A percentile compares a stretch with the other conserved stretches of the same genome.
phyloP scores from a whole-genome alignment of 306 rosid genomes.

The Quercus berberidifolia region DNA sequence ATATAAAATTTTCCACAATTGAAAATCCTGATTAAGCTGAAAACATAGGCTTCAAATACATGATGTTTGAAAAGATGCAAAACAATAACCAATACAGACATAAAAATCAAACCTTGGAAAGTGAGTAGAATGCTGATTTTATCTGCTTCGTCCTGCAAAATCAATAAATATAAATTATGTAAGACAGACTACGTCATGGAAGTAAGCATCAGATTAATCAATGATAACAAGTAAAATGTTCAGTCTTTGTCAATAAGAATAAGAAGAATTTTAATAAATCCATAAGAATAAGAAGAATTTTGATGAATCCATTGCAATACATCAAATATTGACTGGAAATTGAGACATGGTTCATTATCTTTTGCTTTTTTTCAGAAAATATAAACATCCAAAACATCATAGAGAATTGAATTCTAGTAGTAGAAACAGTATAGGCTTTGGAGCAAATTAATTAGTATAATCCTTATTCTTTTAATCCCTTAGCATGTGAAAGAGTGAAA shows the following conservation, averaged over 20 bases:
- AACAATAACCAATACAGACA: slow-evolving; percentile 1
- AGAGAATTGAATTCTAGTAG: not conserved
- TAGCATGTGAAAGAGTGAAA: not conserved
- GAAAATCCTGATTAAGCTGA: not conserved
- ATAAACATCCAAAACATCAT: not conserved
- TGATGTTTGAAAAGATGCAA: not conserved
- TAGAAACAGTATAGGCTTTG: not conserved
- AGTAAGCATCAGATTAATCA: not conserved
- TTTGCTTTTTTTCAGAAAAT: not conserved
- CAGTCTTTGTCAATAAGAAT: not conserved
- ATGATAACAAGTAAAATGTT: not conserved
- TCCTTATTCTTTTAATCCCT: not conserved
- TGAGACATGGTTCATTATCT: not conserved
- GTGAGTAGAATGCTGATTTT: slow-evolving; percentile 81
- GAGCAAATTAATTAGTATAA: not conserved
- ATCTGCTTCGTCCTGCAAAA: slow-evolving; percentile 74
- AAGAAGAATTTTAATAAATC: not conserved
- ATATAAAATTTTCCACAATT: not conserved
- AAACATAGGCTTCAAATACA: slow-evolving; percentile 1
- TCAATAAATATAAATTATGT: not conserved
- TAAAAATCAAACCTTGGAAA: slow-evolving; percentile 53
- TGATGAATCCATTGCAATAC: not conserved
- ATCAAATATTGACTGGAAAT: not conserved
- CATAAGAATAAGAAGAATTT: not conserved
- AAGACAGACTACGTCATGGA: not conserved